Percentiles rank a stretch among this genome's conserved stretches.
Evolutionary conservation across 805 yeast genomes (phyloP).

Genomic region (Cyberlindnera nakhonratchasimensis): DNA sequence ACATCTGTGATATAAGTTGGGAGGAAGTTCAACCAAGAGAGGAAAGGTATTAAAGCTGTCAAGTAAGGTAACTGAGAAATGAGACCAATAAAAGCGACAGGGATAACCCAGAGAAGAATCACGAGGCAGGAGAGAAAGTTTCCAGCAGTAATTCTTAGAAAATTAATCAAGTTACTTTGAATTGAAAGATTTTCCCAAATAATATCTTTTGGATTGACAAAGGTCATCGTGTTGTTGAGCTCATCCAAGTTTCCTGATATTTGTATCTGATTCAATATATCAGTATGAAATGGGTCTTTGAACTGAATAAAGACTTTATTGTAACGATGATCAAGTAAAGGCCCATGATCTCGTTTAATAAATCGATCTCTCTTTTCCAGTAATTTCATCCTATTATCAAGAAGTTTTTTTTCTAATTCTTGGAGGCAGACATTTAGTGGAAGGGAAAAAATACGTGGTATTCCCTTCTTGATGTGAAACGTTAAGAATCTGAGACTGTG

Average conservation of each 20-base stretch:
- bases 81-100: constrained; percentile 77
- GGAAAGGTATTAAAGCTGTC: constrained; percentile 56
- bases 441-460: not conserved
- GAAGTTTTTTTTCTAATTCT: not conserved
- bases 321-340: constrained; percentile 26
- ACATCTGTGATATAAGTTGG: constrained; percentile 53
- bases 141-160: constrained; percentile 41
- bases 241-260: constrained; percentile 41
- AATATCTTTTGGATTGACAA: constrained; percentile 63
- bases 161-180: constrained; percentile 34
- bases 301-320: constrained; percentile 63
- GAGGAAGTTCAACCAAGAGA: constrained; percentile 49
- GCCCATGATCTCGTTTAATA: constrained; percentile 21
- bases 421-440: not conserved
- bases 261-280: constrained; percentile 59
- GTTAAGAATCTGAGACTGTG: constrained; percentile 4
- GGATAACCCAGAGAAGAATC: constrained; percentile 70
- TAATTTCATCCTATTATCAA: constrained; percentile 3
- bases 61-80: constrained; percentile 71
- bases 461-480: not conserved
- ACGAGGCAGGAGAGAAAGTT: constrained; percentile 45
- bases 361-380: constrained; percentile 15
- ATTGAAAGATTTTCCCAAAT: constrained; percentile 62
- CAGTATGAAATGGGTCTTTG: constrained; percentile 51
- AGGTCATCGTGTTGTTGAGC: constrained; percentile 43